Evolutionary conservation across 306 rosid species (phyloP).

Genomic region (Carpinus fangiana): DNA sequence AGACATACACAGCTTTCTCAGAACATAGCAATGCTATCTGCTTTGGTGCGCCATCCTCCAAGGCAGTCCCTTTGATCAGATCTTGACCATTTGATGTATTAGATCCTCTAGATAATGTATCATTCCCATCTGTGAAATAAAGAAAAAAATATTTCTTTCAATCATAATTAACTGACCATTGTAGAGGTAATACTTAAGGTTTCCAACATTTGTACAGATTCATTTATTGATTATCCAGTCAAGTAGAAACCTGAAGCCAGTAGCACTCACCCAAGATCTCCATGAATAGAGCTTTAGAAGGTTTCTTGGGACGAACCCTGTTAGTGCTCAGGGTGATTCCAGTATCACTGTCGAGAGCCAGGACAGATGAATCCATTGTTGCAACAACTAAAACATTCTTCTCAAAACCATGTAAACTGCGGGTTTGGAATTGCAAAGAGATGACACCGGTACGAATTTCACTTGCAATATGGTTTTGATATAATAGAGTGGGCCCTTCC

Average conservation of each 20-base stretch:
- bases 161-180: not conserved
- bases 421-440: conserved; percentile 66
- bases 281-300: conserved; percentile 72
- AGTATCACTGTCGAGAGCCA: conserved; percentile 69
- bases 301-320: conserved; percentile 82
- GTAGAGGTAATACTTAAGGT: not conserved
- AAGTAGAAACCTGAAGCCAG: conserved; percentile 22
- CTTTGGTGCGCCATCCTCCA: conserved; percentile 47
- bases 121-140: conserved; percentile 51
- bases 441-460: conserved; percentile 65
- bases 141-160: not conserved
- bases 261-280: conserved; percentile 65
- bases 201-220: not conserved
- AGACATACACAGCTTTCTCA: conserved; percentile 78
- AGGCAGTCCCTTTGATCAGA: conserved; percentile 39
- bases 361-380: conserved; percentile 78
- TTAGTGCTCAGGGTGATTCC: conserved; percentile 53
- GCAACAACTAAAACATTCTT: conserved; percentile 64
- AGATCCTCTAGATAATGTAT: conserved; percentile 36
- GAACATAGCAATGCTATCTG: conserved; percentile 69
- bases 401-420: conserved; percentile 71
- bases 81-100: conserved; percentile 35
- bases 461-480: conserved; percentile 67
- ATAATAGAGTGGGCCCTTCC: conserved; percentile 62
- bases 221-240: conserved; percentile 7